Conservation (phyloP, 2,329 filamentous ascomycete species). For the Apiospora malaysiana region DNA sequence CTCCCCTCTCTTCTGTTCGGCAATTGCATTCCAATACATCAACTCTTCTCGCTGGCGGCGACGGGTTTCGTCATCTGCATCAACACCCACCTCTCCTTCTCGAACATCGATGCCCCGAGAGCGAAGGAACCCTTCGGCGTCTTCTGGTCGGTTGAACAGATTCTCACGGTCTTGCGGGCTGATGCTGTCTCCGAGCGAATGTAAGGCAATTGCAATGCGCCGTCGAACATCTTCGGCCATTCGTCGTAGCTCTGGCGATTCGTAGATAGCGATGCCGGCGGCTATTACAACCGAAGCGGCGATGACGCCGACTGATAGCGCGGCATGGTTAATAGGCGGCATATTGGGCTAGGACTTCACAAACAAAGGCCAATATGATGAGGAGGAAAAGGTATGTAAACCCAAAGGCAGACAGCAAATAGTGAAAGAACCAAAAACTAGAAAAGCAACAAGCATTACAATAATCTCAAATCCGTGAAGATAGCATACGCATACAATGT, state of each 20-base stretch:
- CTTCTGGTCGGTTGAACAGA: constrained; percentile 69
- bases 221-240: constrained; percentile 66
- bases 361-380: background rate
- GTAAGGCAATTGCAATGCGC: constrained; percentile 64
- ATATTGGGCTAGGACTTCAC: constrained; percentile 40
- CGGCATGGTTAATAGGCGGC: constrained; percentile 62
- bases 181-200: constrained; percentile 64
- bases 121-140: constrained; percentile 67
- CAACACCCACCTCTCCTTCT: constrained; percentile 54
- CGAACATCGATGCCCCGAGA: constrained; percentile 47
- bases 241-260: constrained; percentile 67
- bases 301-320: constrained; percentile 62
- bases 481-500: background rate
- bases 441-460: background rate
- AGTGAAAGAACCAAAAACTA: background rate
- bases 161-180: constrained; percentile 56
- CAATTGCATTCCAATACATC: constrained; percentile 68
- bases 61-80: constrained; percentile 67
- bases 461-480: background rate
- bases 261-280: constrained; percentile 66
- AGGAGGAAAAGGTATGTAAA: background rate
- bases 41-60: constrained; percentile 68
- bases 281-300: constrained; percentile 63
- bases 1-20: constrained; percentile 52
- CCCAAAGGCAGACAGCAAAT: background rate